Evolutionary conservation across 768 basidiomycete species (phyloP).

Genomic region (Myochromella boudieri): DNA sequence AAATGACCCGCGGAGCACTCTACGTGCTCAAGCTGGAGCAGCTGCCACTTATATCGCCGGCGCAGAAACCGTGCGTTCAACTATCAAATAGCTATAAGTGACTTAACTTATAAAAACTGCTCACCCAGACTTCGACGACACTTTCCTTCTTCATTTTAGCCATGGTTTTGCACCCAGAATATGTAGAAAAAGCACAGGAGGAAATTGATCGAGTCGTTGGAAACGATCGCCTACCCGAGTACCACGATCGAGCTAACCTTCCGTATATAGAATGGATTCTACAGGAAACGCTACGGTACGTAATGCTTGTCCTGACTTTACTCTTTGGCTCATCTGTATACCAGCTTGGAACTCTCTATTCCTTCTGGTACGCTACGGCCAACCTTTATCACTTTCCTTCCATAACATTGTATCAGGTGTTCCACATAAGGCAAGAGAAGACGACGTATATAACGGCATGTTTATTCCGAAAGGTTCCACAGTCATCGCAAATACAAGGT

Average conservation of each 20-base stretch:
- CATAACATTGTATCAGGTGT: background rate
- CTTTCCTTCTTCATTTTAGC: conserved; percentile 34
- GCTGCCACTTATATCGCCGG: conserved; percentile 27
- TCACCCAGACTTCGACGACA: conserved; percentile 25
- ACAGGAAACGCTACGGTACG: conserved; percentile 26
- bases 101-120: background rate
- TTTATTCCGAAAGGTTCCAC: conserved; percentile 16
- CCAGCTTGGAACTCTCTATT: conserved; percentile 10
- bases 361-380: background rate
- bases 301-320: background rate
- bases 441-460: conserved; percentile 18
- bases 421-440: conserved; percentile 11
- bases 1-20: conserved; percentile 4
- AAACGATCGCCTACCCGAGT: conserved; percentile 32
- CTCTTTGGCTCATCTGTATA: background rate
- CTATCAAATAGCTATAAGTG: background rate
- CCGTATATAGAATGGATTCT: conserved; percentile 38
- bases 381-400: background rate
- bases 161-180: conserved; percentile 37
- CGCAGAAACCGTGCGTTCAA: conserved; percentile 30
- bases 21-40: conserved; percentile 19
- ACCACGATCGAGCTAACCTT: conserved; percentile 27
- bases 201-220: conserved; percentile 43
- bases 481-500: conserved; percentile 15
- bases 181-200: conserved; percentile 34